Base-by-base conservation (phyloP, 1,139 yeast species). In the Arxiozyma slooffiae region DNA sequence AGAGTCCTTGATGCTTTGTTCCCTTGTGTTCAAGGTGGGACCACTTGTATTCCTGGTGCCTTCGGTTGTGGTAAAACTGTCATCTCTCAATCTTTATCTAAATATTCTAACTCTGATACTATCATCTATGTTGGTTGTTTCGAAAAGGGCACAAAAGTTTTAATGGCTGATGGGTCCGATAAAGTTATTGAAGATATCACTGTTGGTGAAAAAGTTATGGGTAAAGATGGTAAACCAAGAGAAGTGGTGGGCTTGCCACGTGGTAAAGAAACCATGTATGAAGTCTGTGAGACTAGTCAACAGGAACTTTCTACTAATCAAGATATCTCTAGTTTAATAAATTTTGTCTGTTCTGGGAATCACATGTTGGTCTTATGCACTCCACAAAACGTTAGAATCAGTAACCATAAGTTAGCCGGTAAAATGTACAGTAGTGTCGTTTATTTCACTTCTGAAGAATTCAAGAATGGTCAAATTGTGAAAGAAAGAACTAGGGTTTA, bases 21-120 rank as follows among this genome's bases (percentile, higher is more conserved):
- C 80, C 98, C 99, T 49, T 87, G 95, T 80, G 99, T 94, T 61
- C 98, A 94, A 77, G 98, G 99, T 75, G 99, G 99, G 77, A 92
- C 99, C 48, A 92, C 99, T 43, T 94, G 98, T 83, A 92, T 92
- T 69, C 99, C 99, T 47, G 99, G 99, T 72, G 99, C 99, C 56
- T 92, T 92, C 65, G 99, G 99, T 56, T 92, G 97, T 75, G 99
- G 99, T 72, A 92, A 92, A 72, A 92, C 99, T 14, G 99, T 92
- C 64, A 92, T 92, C 69, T 92, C 99, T 37, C 98, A 92, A 75
- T 88, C 97, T 1, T 78, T 92, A 67, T 92, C 98, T 57, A 92
- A 92, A 72, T 92, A 82, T 73, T 92, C 98, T 55, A 92, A 92
- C 78, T 92, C 97, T 23, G 97, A 92, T 70, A 86, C 87, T 52